A percentile compares a stretch with the other conserved stretches of the same genome.
These are phyloP conservation scores for Solanum aculeatissimum DNA, from an alignment of 305 asterid species.

Conservation along the genomic window DNA sequence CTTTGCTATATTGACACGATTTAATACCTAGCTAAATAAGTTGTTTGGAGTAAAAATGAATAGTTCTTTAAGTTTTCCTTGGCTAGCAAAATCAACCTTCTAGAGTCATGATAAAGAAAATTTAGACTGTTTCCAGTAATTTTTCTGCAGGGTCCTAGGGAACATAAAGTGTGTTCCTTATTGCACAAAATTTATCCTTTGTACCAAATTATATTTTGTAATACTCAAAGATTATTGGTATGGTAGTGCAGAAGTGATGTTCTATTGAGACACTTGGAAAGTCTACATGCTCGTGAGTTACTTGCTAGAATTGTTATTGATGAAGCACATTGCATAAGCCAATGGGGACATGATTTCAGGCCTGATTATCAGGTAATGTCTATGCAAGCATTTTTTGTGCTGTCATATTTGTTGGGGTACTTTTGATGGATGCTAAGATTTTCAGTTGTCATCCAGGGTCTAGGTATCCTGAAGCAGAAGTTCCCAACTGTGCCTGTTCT, in stretches of 20 bases:
- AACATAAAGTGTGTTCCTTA: not conserved
- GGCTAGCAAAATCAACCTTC: not conserved
- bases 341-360: conserved; percentile 99
- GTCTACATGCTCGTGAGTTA: conserved; percentile 60
- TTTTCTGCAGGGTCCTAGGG: not conserved
- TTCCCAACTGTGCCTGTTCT: conserved; percentile 85
- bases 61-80: not conserved
- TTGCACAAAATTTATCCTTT: not conserved
- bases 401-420: not conserved
- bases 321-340: conserved; percentile 99
- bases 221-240: not conserved
- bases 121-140: not conserved
- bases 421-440: conserved; percentile 10
- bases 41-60: not conserved
- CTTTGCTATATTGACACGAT: not conserved
- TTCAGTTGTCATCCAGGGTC: conserved; percentile 52
- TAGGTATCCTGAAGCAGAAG: conserved; percentile 88
- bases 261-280: conserved; percentile 83
- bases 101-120: not conserved
- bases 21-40: not conserved
- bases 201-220: not conserved
- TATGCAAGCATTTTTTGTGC: conserved; percentile 7
- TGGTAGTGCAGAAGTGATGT: conserved; percentile 74
- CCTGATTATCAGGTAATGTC: conserved; percentile 93
- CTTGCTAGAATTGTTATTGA: conserved; percentile 95